Base-by-base conservation (phyloP, 176 grass and related monocot species). In the Panicum miliaceum region DNA sequence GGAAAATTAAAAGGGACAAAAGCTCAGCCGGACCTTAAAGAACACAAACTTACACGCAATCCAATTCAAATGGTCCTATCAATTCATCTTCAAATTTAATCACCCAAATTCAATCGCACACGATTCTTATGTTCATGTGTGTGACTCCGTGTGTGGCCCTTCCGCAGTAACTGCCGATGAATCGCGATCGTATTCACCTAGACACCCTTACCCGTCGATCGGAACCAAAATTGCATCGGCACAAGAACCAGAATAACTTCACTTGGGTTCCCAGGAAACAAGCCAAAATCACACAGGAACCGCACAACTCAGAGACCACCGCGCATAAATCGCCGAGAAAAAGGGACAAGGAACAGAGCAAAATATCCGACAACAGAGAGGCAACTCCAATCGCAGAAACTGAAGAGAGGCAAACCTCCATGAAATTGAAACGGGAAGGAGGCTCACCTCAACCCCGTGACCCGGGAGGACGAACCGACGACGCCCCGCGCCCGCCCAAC, bases 31-130 rank as follows among this genome's bases (percentile, higher is more conserved):
- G 19, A 29, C 60, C 35, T 82, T 63, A 10, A 82, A 77, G 72
- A 86, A 77, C 43, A 50, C n/a, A 14, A 77, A 64, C 35, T 43
- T 37, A 32, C n/a, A 79, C 22, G 8, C 67, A 65, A 23, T 82
- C 79, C 37, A 64, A 46, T 81, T 35, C 64, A 9, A 47, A 47
- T 47, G 25, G 12, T 54, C 41, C 43, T 46, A 32, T 70, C 19
- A 59, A 23, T 36, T 26, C 19, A 78, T 53, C 70, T 12, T 12
- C 4, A 27, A 22, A 65, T 56, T 26, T 11, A 7, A 16, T 11
- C 0, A 20, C 11, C 37, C 40, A 26, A 48, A 19, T 29, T 19
- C 61, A 45, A 78, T 26, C 8, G 23, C 58, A 59, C 3, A n/a
- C 54, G 71, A 64, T 20, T 64, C 64, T 19, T 40, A 51, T 32